Percentiles rank a stretch among this genome's conserved stretches.
These are phyloP conservation scores for Penicillium expansum DNA, from an alignment of 2,329 filamentous ascomycete species.

Conservation along the genomic window DNA sequence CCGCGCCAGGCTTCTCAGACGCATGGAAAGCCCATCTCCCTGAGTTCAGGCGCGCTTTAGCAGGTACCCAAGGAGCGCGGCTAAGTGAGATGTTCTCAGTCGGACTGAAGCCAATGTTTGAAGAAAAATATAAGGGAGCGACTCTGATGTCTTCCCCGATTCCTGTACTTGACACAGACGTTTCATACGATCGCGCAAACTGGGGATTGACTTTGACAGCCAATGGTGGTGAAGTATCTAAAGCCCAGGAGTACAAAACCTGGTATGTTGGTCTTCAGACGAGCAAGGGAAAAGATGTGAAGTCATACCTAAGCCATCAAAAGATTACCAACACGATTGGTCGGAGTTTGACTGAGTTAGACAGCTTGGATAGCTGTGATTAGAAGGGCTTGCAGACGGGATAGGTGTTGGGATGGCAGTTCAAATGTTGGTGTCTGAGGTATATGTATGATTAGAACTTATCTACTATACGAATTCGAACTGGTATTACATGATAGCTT, in stretches of 20 bases:
- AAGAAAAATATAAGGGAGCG: not conserved
- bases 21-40: not conserved
- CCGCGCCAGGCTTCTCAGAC: not conserved
- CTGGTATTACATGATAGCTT: too few species aligned
- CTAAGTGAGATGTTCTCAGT: not conserved
- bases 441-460: not conserved
- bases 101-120: not conserved
- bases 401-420: too few species aligned
- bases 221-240: not conserved
- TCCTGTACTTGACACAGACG: not conserved
- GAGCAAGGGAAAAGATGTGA: not conserved
- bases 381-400: not conserved
- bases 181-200: not conserved
- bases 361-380: not conserved
- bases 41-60: not conserved
- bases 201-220: not conserved
- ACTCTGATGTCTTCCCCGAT: not conserved
- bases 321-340: not conserved
- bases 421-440: not conserved
- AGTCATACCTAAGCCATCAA: not conserved
- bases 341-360: not conserved
- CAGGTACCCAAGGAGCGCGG: not conserved
- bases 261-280: not conserved
- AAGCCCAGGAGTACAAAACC: not conserved
- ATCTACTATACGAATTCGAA: not conserved